A percentile compares a stretch with the other conserved stretches of the same genome.
These are phyloP conservation scores for Cucumis sativus DNA, from an alignment of 306 rosid genomes.

Conservation along the genomic window DNA sequence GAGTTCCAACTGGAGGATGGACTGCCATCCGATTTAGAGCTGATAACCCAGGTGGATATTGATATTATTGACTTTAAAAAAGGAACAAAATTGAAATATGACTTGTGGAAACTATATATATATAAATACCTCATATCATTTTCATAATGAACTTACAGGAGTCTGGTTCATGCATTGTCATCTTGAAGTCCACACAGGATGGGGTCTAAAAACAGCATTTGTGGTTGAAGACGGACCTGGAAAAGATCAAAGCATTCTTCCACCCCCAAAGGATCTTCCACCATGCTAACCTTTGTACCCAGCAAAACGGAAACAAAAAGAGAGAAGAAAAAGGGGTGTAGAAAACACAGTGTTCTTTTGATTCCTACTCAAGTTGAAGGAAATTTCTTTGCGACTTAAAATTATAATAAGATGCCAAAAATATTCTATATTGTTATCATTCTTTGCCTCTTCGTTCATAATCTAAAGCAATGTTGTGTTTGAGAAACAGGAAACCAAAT, in stretches of 20 bases:
- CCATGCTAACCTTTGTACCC: conserved; percentile 22
- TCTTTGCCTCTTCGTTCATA: not conserved
- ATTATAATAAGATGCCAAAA: not conserved
- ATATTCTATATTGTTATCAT: not conserved
- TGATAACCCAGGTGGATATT: conserved; percentile 55
- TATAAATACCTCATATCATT: not conserved
- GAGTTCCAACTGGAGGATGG: conserved; percentile 84
- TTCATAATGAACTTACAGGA: conserved; percentile 22
- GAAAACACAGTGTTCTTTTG: conserved; percentile 6
- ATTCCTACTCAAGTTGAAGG: conserved; percentile 30
- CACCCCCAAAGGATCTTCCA: conserved; percentile 76
- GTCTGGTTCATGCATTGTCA: conserved; percentile 90
- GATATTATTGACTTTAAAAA: not conserved
- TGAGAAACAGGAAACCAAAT: not conserved
- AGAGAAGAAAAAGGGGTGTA: not conserved
- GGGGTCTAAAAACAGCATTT: conserved; percentile 77
- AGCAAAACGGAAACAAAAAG: not conserved
- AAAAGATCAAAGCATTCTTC: conserved; percentile 41
- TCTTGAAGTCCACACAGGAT: conserved; percentile 67
- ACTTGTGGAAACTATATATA: not conserved
- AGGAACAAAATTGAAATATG: not conserved
- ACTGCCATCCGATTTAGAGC: conserved; percentile 61
- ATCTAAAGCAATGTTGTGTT: not conserved
- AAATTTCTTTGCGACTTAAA: conserved; percentile 14
- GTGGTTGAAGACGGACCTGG: conserved; percentile 64